A percentile compares a stretch with the other conserved stretches of the same genome.
Conservation (phyloP, 495 filamentous ascomycete genomes). For the Penicillium samsonianum region DNA sequence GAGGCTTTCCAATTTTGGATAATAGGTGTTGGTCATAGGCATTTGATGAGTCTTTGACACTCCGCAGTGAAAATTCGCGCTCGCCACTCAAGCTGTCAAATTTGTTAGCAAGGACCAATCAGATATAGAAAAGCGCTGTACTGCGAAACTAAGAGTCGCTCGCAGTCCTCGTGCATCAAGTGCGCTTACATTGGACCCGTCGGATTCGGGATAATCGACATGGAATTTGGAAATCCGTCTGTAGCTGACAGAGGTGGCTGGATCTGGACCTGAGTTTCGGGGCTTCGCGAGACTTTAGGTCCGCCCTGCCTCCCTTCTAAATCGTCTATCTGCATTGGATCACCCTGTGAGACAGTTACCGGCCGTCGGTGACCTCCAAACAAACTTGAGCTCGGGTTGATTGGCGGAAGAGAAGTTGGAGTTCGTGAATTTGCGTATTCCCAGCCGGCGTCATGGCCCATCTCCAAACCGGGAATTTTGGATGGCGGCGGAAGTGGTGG, state of each 20-base stretch:
- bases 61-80: conserved; percentile 55
- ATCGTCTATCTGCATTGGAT: conserved; percentile 48
- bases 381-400: conserved; percentile 57
- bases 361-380: conserved; percentile 48
- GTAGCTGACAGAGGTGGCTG: conserved; percentile 48
- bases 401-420: conserved; percentile 41
- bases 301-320: conserved; percentile 36
- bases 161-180: background rate
- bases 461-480: conserved; percentile 53
- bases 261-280: conserved; percentile 48
- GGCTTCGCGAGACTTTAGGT: conserved; percentile 35
- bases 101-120: conserved; percentile 12
- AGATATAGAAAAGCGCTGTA: background rate
- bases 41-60: conserved; percentile 62
- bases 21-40: conserved; percentile 79
- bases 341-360: conserved; percentile 32
- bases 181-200: conserved; percentile 50
- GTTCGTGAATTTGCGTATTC: conserved; percentile 54
- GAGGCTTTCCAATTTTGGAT: conserved; percentile 69
- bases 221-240: conserved; percentile 46
- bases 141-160: conserved; percentile 7
- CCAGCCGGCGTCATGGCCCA: conserved; percentile 62
- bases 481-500: conserved; percentile 65
- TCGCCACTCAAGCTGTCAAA: conserved; percentile 59
- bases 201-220: conserved; percentile 38